Evolutionary conservation across 2,329 filamentous ascomycete genomes (phyloP).

Genomic region (Paecilomyces niveus): DNA sequence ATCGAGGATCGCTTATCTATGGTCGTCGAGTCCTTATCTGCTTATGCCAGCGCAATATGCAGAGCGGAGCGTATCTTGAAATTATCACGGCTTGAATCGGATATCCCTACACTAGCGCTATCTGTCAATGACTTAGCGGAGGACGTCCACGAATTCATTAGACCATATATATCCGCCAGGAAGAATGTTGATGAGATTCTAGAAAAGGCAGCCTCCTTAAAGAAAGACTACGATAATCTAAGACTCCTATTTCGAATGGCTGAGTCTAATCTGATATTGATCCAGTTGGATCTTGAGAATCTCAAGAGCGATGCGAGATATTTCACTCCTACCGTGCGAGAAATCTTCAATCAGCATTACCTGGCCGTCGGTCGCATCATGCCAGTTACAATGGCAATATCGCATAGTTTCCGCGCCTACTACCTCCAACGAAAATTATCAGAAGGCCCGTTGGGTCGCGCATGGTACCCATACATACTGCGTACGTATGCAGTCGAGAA

Average conservation of each 20-base stretch:
- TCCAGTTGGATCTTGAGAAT: not conserved
- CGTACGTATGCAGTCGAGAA: not conserved
- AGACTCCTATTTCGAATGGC: not conserved
- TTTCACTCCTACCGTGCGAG: not conserved
- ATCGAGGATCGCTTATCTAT: not conserved
- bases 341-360: not conserved
- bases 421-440: not conserved
- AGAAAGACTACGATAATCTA: slow-evolving; percentile 5
- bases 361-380: not conserved
- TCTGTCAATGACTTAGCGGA: not conserved
- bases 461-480: not conserved
- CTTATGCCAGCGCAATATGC: not conserved
- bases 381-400: not conserved
- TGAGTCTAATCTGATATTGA: not conserved
- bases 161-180: slow-evolving; percentile 12
- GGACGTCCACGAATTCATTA: slow-evolving; percentile 9
- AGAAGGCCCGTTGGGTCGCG: not conserved
- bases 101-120: not conserved
- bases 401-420: not conserved
- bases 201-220: not conserved
- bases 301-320: not conserved
- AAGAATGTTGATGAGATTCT: slow-evolving; percentile 13
- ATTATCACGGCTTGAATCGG: not conserved
- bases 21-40: not conserved
- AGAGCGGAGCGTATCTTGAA: not conserved